Evolutionary conservation across 768 basidiomycete species (phyloP), one percentile per base, ranked within the genome.

Genomic region (Auricularia heimuer): DNA sequence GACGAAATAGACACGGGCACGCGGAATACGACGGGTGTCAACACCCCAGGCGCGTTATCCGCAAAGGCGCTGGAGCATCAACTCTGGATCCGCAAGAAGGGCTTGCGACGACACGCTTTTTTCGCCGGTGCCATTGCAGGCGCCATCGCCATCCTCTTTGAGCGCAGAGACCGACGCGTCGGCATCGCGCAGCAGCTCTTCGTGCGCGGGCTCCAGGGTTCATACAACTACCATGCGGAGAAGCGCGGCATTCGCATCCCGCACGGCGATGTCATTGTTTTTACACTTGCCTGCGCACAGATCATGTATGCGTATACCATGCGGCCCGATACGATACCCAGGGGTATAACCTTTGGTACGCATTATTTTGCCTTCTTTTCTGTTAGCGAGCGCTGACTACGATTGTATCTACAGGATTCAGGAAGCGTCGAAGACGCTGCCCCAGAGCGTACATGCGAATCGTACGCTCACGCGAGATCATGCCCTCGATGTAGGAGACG

Each of bases 171-270:
- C 2, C 74, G 89, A 42, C 78, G 90, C 65, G 75, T 79, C 16
- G 82, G 83, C 18, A 89, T 94, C 67, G 89, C 89, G 0, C 92
- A 95, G 70, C 94, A 95, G 74, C 72, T 94, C 69, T 92, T 96
- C 75, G 93, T 96, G 62, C 84, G 93, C 60, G 94, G 95, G 2
- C 78, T 98, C 6, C 95, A 98, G 74, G 94, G 92, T 1, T 85
- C 87, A 1, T 96, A 90, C 73, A 96, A 95, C 70, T 82, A 85
- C 7, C 87, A 86, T 69, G 85, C 92, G 1, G 80, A 81, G 2
- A 83, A 82, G 68, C 83, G 82, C 36, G 85, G 85, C 36, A 79
- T 94, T 54, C 77, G 77, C 54, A 79, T 98, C 16, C 94, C 94
- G 0, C 81, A 94, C 72, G 95, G 95, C 3, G 90, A 88, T 61